phyloP scores from a whole-genome alignment of 352 stramenopile species.

The Phytopythium oedochilum region DNA sequence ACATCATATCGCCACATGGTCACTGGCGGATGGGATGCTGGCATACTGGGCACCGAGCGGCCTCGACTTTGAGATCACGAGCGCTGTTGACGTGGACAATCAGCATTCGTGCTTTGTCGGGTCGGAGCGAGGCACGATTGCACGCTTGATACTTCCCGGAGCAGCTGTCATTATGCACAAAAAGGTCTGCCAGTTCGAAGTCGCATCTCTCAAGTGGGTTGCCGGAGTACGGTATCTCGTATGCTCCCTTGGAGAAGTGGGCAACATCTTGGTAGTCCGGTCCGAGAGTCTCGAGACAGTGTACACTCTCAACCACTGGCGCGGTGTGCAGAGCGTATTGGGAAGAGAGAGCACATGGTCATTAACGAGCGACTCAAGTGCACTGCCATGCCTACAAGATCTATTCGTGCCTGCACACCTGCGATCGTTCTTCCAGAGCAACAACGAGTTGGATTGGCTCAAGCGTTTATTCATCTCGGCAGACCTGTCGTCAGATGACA shows the following conservation, averaged over 20 bases:
- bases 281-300: conserved; percentile 29
- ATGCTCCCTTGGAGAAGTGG: conserved; percentile 20
- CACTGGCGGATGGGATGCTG: conserved; percentile 14
- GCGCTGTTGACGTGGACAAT: conserved; percentile 26
- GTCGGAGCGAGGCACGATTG: conserved; percentile 29
- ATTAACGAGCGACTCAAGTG: not conserved
- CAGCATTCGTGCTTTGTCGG: conserved; percentile 41
- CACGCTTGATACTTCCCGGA: conserved; percentile 30
- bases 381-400: not conserved
- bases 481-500: not conserved
- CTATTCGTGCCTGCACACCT: conserved; percentile 13
- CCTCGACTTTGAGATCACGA: conserved; percentile 24
- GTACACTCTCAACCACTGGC: conserved; percentile 38
- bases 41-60: conserved; percentile 12
- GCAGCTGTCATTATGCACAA: conserved; percentile 23
- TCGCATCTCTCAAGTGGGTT: conserved; percentile 20
- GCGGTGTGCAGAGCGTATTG: conserved; percentile 20
- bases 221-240: conserved; percentile 13
- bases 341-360: conserved; percentile 16
- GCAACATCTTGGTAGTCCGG: conserved; percentile 26
- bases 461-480: conserved; percentile 20
- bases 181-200: conserved; percentile 15
- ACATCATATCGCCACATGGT: conserved; percentile 24
- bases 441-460: conserved; percentile 31
- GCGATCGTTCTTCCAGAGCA: conserved; percentile 24